Evolutionary conservation across 2,329 filamentous ascomycete species (phyloP).

Genomic region (Ceratocystiopsis brevicomis): DNA sequence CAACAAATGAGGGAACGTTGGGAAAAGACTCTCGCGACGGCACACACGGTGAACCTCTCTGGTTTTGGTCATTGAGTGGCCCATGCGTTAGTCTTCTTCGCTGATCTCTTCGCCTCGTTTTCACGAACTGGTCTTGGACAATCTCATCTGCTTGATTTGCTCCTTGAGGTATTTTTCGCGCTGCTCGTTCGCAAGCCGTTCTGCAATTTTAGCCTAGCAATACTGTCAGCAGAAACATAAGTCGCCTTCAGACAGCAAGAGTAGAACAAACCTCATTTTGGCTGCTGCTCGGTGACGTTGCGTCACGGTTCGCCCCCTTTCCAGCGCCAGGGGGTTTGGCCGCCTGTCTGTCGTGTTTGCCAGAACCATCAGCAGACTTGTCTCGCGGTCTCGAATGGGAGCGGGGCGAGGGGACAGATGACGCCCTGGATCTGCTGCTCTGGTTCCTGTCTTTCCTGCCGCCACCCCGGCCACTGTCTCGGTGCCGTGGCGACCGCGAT

Average conservation of each 20-base stretch:
- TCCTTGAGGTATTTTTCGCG: conserved; percentile 33
- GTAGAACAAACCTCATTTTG: conserved; percentile 14
- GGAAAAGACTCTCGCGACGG: too few relatives aligned
- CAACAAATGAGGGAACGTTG: too few relatives aligned
- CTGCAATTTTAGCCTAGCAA: conserved; percentile 16
- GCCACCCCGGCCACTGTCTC: conserved; percentile 16
- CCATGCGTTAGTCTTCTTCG: conserved; percentile 20
- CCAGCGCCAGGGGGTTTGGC: conserved; percentile 7
- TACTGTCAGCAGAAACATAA: conserved; percentile 4
- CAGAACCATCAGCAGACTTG: conserved; percentile 38
- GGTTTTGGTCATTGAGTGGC: too few relatives aligned
- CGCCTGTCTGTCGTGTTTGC: conserved; percentile 24
- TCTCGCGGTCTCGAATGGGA: conserved; percentile 21
- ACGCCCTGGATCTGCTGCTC: conserved; percentile 22
- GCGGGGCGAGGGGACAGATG: conserved; percentile 27
- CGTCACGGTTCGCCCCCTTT: background rate
- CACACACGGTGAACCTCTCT: too few relatives aligned
- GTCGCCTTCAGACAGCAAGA: background rate
- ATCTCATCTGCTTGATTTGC: conserved; percentile 36
- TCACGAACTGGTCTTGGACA: conserved; percentile 25
- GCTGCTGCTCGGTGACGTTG: conserved; percentile 5
- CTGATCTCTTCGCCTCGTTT: background rate
- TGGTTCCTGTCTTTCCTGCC: too few relatives aligned
- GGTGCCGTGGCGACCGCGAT: conserved; percentile 1
- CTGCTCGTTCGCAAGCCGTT: conserved; percentile 25